A percentile compares a stretch with the other conserved stretches of the same genome.
These are phyloP conservation scores for Rhodotorula paludigena DNA, from an alignment of 768 basidiomycete species.

Conservation along the genomic window DNA sequence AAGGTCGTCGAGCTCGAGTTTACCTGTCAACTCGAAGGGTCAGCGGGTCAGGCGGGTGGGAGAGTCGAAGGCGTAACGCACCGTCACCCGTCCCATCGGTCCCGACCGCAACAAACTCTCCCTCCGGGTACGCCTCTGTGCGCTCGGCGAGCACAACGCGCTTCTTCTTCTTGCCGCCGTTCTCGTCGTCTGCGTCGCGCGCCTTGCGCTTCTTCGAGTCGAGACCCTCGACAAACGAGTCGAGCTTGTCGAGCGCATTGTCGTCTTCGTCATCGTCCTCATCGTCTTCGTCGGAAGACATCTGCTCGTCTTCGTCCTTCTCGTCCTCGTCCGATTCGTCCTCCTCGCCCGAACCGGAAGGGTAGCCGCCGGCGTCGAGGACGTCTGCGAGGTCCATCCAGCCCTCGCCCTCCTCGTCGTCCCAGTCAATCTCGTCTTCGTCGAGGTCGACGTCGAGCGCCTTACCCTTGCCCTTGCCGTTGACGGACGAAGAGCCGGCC, in stretches of 20 bases:
- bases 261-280: constrained; percentile 45
- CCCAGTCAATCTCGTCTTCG: constrained; percentile 46
- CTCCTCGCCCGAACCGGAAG: constrained; percentile 50
- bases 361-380: constrained; percentile 50
- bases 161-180: constrained; percentile 52
- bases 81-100: constrained; percentile 28
- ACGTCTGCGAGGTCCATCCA: constrained; percentile 49
- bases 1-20: constrained; percentile 39
- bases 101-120: constrained; percentile 59
- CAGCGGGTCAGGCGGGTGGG: neutral
- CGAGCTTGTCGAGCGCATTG: constrained; percentile 60
- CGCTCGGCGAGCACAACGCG: constrained; percentile 64
- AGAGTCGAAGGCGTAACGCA: constrained; percentile 7
- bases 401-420: constrained; percentile 47
- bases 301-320: constrained; percentile 52
- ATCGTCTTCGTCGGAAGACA: constrained; percentile 42
- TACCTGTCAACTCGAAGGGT: constrained; percentile 11
- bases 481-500: neutral
- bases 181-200: constrained; percentile 48
- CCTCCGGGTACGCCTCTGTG: constrained; percentile 73
- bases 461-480: constrained; percentile 49
- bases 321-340: constrained; percentile 50
- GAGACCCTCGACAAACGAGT: constrained; percentile 65
- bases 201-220: constrained; percentile 65
- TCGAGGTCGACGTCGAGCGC: constrained; percentile 40